phyloP scores from a whole-genome alignment of 768 basidiomycete genomes.

The Leccinellum albellum region DNA sequence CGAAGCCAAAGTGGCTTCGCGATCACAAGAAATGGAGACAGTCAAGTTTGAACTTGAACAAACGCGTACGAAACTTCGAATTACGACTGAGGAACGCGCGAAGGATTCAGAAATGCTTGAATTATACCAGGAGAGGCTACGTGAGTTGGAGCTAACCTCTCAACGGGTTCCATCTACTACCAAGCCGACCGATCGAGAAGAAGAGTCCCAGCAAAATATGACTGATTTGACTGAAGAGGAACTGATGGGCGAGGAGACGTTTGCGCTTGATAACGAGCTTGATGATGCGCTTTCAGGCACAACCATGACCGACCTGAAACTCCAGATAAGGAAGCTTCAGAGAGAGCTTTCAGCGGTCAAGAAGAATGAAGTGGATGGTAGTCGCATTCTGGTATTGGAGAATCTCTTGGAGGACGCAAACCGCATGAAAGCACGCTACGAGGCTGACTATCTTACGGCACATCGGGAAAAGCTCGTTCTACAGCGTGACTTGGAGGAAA shows the following conservation, averaged over 20 bases:
- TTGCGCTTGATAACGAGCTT: constrained; percentile 81
- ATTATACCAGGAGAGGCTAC: constrained; percentile 85
- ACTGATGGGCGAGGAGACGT: constrained; percentile 42
- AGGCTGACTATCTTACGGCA: constrained; percentile 78
- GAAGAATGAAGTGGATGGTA: constrained; percentile 74
- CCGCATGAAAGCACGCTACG: constrained; percentile 84
- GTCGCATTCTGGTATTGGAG: constrained; percentile 79
- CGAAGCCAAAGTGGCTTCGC: constrained; percentile 64
- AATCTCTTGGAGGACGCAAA: constrained; percentile 90
- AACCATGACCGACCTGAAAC: constrained; percentile 88
- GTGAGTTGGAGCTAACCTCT: constrained; percentile 76
- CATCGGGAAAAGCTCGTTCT: constrained; percentile 81
- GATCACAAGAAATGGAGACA: constrained; percentile 67
- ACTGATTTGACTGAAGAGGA: constrained; percentile 46
- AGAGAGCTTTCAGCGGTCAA: constrained; percentile 74
- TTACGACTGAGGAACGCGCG: constrained; percentile 62
- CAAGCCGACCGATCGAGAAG: constrained; percentile 23
- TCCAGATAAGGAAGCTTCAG: constrained; percentile 78
- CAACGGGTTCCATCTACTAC: constrained; percentile 40
- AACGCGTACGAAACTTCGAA: constrained; percentile 62
- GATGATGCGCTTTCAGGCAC: constrained; percentile 80
- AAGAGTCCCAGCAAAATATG: constrained; percentile 14
- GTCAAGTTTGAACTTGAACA: constrained; percentile 77
- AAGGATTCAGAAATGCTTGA: constrained; percentile 84
- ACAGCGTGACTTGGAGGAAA: constrained; percentile 82